Conservation (phyloP, 108 stramenopile species). For the Nitzschia putrida region DNA sequence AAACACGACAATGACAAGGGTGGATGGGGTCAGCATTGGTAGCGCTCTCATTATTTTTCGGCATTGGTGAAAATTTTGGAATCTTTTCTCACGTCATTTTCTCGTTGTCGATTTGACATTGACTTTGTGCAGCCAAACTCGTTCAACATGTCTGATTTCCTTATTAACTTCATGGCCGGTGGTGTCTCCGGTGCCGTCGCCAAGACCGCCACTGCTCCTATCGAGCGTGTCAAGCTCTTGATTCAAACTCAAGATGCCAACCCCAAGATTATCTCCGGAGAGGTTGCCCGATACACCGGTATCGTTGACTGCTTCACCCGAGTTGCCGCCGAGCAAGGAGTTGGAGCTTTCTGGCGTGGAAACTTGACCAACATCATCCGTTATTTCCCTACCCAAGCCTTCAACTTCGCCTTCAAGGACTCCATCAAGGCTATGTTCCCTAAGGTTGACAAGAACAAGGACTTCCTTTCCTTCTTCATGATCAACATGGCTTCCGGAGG, state of each 20-base stretch:
- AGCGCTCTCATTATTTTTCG: no score
- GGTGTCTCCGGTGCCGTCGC: constrained; percentile 94
- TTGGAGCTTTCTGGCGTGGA: constrained; percentile 95
- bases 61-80: no score
- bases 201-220: constrained; percentile 96
- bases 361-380: constrained; percentile 98
- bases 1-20: no score
- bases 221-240: constrained; percentile 99
- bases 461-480: constrained; percentile 93
- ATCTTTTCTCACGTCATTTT: no score
- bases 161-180: constrained; percentile 90
- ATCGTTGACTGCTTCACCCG: constrained; percentile 95
- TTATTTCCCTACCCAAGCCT: constrained; percentile 98
- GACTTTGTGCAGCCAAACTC: no score
- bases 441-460: constrained; percentile 93
- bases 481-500: constrained; percentile 98
- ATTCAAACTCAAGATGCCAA: constrained; percentile 98
- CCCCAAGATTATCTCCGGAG: constrained; percentile 95
- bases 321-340: constrained; percentile 91
- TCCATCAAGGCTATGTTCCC: constrained; percentile 96
- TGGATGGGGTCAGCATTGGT: no score
- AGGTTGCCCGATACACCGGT: constrained; percentile 95
- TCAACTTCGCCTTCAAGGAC: constrained; percentile 99
- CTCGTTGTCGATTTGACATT: no score
- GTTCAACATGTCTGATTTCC: constrained; percentile 60